Evolutionary conservation across 768 basidiomycete genomes (phyloP).

Genomic region (Lyophyllum semitale): DNA sequence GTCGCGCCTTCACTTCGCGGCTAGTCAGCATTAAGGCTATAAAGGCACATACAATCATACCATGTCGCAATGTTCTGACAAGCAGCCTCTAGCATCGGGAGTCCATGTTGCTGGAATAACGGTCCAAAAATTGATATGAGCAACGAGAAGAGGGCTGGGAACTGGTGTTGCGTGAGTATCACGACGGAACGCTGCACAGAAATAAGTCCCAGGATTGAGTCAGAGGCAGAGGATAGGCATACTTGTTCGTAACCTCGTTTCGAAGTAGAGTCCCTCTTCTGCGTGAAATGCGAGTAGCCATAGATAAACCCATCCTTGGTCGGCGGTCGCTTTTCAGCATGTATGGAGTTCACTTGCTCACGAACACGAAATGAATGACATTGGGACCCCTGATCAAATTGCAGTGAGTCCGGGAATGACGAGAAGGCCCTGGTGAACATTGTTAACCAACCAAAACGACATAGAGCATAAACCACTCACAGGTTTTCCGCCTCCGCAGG

Average conservation of each 20-base stretch:
- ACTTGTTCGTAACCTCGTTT: conserved; percentile 86
- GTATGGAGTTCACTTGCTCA: conserved; percentile 35
- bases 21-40: conserved; percentile 20
- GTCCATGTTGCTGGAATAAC: conserved; percentile 69
- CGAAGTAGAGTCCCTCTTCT: conserved; percentile 60
- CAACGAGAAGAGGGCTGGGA: conserved; percentile 80
- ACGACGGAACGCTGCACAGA: conserved; percentile 70
- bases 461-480: conserved; percentile 44
- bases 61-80: conserved; percentile 85
- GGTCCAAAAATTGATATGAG: conserved; percentile 72
- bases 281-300: conserved; percentile 78
- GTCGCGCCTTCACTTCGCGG: conserved; percentile 72
- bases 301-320: conserved; percentile 70
- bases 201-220: not conserved
- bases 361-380: conserved; percentile 87
- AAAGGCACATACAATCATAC: conserved; percentile 43
- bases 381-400: conserved; percentile 83
- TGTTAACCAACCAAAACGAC: conserved; percentile 6
- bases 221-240: conserved; percentile 9
- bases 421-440: conserved; percentile 73
- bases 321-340: conserved; percentile 32
- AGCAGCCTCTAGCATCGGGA: conserved; percentile 81
- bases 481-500: conserved; percentile 80
- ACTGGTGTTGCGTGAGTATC: conserved; percentile 77
- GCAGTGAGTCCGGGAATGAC: conserved; percentile 86